phyloP scores from a whole-genome alignment of 2,329 filamentous ascomycete genomes.

The Aspergillus tanneri region DNA sequence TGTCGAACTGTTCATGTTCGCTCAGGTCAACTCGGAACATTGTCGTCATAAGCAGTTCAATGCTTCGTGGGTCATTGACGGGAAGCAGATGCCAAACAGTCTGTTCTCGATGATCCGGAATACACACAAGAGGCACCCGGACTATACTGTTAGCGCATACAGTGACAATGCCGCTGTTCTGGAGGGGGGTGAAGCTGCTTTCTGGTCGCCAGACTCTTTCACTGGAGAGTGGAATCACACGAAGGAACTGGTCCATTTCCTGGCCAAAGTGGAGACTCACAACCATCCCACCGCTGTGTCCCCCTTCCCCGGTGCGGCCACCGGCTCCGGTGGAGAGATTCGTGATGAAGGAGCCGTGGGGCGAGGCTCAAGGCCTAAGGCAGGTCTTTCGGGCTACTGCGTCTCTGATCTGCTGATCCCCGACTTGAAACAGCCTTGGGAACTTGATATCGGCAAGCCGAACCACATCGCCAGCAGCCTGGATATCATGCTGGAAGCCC shows the following conservation, averaged over 20 bases:
- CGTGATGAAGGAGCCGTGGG: constrained; percentile 94
- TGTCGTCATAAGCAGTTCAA: constrained; percentile 92
- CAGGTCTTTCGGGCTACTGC: constrained; percentile 87
- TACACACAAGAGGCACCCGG: constrained; percentile 75
- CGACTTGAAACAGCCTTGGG: constrained; percentile 79
- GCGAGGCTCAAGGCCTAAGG: constrained; percentile 87
- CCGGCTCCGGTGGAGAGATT: constrained; percentile 92
- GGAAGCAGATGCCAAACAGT: constrained; percentile 71
- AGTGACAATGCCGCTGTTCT: constrained; percentile 97
- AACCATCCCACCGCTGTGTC: constrained; percentile 97
- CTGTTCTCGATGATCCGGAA: constrained; percentile 97
- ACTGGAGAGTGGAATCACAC: constrained; percentile 85
- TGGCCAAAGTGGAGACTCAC: constrained; percentile 96
- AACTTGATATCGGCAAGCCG: constrained; percentile 84
- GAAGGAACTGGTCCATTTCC: constrained; percentile 81
- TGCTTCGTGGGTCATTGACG: constrained; percentile 92
- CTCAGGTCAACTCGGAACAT: constrained; percentile 98
- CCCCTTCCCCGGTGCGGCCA: constrained; percentile 88
- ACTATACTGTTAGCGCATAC: constrained; percentile 90
- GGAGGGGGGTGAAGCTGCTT: constrained; percentile 67
- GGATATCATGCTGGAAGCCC: constrained; percentile 97
- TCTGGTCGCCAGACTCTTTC: constrained; percentile 84
- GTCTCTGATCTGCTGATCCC: constrained; percentile 93
- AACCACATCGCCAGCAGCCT: constrained; percentile 89
- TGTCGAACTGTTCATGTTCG: constrained; percentile 98